phyloP scores from a whole-genome alignment of 73 alveolate species.

The Paramecium sexaurelia region DNA sequence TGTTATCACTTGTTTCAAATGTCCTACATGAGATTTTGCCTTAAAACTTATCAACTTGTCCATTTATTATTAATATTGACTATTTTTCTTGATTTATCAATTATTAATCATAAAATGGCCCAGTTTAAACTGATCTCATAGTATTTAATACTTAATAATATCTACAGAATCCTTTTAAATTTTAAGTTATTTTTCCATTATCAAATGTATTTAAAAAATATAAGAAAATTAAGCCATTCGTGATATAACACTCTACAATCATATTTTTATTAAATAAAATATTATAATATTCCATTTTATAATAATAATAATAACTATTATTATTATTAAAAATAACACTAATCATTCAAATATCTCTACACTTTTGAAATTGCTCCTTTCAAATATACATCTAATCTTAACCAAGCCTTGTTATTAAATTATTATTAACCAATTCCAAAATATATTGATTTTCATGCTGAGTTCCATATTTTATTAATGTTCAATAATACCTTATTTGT shows the following conservation, averaged over 20 bases:
- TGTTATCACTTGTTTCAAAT: background rate
- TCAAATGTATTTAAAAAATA: background rate
- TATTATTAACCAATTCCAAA: no score
- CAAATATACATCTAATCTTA: no score
- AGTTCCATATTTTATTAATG: no score
- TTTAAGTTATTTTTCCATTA: background rate
- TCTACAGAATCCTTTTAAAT: background rate
- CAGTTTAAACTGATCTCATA: background rate
- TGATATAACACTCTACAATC: background rate
- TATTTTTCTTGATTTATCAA: background rate
- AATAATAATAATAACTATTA: no score
- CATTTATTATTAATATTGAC: slow-evolving; percentile 21
- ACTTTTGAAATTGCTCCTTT: no score
- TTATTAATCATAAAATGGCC: background rate
- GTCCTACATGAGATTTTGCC: slow-evolving; percentile 23
- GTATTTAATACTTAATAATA: background rate
- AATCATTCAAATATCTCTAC: background rate
- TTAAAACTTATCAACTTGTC: slow-evolving; percentile 5
- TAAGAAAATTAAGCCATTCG: background rate
- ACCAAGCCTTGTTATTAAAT: no score
- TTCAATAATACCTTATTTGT: no score
- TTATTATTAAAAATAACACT: background rate
- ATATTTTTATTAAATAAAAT: background rate
- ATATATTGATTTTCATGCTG: no score
- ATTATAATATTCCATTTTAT: background rate